Conservation (phyloP, 441 rosid genomes). For the Syzygium malaccense region DNA sequence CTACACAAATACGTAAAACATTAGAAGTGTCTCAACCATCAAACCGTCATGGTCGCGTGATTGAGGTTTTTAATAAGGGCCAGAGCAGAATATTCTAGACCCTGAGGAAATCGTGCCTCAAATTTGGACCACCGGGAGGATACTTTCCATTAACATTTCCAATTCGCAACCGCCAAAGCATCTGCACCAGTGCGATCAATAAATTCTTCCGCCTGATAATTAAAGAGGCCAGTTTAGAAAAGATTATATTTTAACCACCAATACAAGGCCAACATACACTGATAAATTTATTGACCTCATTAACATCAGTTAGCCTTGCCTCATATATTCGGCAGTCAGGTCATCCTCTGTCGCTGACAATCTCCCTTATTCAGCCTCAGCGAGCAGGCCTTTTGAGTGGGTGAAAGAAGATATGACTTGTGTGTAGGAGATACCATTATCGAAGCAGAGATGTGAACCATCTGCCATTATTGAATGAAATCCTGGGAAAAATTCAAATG, state of each 20-base stretch:
- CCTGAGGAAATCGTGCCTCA: constrained; percentile 76
- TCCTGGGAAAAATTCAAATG: constrained; percentile 33
- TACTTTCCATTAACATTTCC: constrained; percentile 96
- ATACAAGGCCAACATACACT: background rate
- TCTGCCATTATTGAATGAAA: constrained; percentile 90
- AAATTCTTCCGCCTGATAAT: constrained; percentile 67
- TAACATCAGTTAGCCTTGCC: constrained; percentile 69
- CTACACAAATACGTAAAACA: background rate
- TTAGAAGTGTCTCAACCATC: background rate
- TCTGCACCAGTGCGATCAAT: constrained; percentile 64
- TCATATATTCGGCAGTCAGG: constrained; percentile 88
- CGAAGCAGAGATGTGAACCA: constrained; percentile 78
- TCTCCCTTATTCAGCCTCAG: constrained; percentile 93
- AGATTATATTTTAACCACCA: background rate
- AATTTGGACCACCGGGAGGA: constrained; percentile 77
- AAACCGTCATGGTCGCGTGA: background rate
- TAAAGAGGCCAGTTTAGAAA: background rate
- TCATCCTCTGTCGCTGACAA: constrained; percentile 93
- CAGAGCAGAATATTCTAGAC: constrained; percentile 16
- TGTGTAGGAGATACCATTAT: constrained; percentile 60
- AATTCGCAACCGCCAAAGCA: constrained; percentile 88
- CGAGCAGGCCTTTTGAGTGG: constrained; percentile 56
- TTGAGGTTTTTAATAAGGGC: background rate
- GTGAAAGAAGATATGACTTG: constrained; percentile 55
- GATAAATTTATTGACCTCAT: constrained; percentile 33